Evolutionary conservation across 129 eudicot species (phyloP), one percentile per base, ranked within the genome.

Genomic region (Flaveria robusta): DNA sequence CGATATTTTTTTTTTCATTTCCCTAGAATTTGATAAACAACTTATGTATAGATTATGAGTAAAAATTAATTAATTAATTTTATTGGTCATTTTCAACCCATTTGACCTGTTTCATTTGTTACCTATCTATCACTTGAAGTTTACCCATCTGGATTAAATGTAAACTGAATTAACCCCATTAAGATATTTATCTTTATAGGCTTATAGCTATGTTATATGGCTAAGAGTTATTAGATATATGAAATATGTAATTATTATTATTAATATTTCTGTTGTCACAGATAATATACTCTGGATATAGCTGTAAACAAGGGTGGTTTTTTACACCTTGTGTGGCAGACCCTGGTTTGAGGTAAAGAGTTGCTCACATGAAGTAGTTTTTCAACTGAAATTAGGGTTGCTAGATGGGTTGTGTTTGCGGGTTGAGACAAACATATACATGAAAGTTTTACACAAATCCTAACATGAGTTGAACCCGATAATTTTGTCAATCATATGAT

Each of bases 241-340:
- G 65, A 22, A 5, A 42, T 27, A 55, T 56, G 41, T 68, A 54
- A 37, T 12, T 9, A 18, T 49, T 46, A 52, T 65, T 42, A 6
- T 26, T 71, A 27, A 23, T 22, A 49, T 6, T 14, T 73, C 16
- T 64, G 46, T 56, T 46, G 47, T 46, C 42, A 77, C 85, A 94
- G 98, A 60, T 94, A 39, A 94, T 94, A 19, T 94, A 94, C 74
- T 89, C 97, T 24, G 90, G 98, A 52, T 94, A 91, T 55, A 94
- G 96, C 77, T 94, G 98, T 86, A 87, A 70, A 66, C 98, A 94
- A 85, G 98, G 98, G 12, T 94, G 98, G 98, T 94, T 94, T 83
- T 87, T 86, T 82, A 94, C 98, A 11, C 98, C 98, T 72, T 94
- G 98, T 81, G 85, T 72, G 39, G 82, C 96, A 71, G 86, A 87